A percentile compares a stretch with the other conserved stretches of the same genome.
These are phyloP conservation scores for Suillus fuscotomentosus DNA, from an alignment of 768 basidiomycete genomes.

Conservation along the genomic window DNA sequence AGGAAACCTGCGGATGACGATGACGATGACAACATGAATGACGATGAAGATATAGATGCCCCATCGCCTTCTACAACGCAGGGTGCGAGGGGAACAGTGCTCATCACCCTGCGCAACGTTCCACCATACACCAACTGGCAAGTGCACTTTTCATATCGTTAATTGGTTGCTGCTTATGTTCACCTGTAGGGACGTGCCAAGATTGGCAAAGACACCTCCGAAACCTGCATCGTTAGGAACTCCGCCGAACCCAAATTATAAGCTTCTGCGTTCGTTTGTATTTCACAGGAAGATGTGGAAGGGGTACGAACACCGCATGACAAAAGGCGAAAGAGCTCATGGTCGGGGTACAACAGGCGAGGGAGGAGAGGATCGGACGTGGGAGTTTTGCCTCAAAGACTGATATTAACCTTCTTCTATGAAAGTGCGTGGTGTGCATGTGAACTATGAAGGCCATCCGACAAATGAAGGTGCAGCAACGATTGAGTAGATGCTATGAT, in stretches of 20 bases:
- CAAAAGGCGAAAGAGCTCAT: conserved; percentile 77
- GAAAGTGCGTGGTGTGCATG: background rate
- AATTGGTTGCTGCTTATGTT: conserved; percentile 11
- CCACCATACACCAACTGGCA: conserved; percentile 87
- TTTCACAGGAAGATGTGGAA: conserved; percentile 72
- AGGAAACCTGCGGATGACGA: conserved; percentile 35
- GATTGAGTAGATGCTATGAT: conserved; percentile 17
- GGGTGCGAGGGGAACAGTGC: conserved; percentile 61
- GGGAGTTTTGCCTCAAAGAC: conserved; percentile 72
- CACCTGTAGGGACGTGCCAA: conserved; percentile 65
- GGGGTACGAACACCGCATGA: conserved; percentile 94
- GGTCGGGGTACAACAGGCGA: conserved; percentile 66
- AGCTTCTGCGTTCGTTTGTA: conserved; percentile 71
- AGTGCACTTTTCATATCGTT: conserved; percentile 16
- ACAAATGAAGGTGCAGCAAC: background rate
- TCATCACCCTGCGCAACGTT: conserved; percentile 86
- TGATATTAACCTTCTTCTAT: conserved; percentile 9
- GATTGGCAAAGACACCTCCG: conserved; percentile 74
- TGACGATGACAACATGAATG: conserved; percentile 39
- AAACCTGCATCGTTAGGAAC: conserved; percentile 43
- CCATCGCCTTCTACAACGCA: background rate
- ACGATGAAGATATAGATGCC: conserved; percentile 11
- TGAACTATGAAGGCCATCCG: conserved; percentile 9
- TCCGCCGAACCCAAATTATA: conserved; percentile 64
- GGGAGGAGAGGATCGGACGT: conserved; percentile 80